Conservation (phyloP, 1,284 basidiomycete species). For the Volvariella surrecta region DNA sequence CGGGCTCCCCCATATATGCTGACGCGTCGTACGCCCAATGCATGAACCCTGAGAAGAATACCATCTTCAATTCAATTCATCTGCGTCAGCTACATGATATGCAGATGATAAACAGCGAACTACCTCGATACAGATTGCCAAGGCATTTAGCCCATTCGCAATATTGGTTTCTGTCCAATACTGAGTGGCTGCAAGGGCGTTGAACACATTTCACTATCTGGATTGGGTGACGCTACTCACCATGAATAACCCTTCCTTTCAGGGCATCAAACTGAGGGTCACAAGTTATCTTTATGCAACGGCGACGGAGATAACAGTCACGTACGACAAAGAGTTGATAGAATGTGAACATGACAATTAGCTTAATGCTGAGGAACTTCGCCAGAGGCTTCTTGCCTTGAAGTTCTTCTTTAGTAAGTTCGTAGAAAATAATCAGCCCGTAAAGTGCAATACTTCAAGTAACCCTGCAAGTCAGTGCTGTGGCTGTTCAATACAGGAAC, state of each 20-base stretch:
- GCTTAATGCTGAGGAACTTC: slow-evolving; percentile 79
- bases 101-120: slow-evolving; percentile 1
- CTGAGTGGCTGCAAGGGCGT: slow-evolving; percentile 37
- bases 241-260: slow-evolving; percentile 53
- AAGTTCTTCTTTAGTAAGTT: slow-evolving; percentile 70
- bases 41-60: slow-evolving; percentile 72
- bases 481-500: not conserved
- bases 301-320: slow-evolving; percentile 7
- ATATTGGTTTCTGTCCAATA: slow-evolving; percentile 80
- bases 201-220: not conserved
- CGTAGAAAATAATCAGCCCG: slow-evolving; percentile 76
- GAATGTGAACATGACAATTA: slow-evolving; percentile 82
- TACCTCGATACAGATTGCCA: slow-evolving; percentile 79
- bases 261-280: slow-evolving; percentile 44
- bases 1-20: slow-evolving; percentile 47
- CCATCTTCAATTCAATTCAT: slow-evolving; percentile 47
- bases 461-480: slow-evolving; percentile 2
- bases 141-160: slow-evolving; percentile 74
- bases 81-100: slow-evolving; percentile 7
- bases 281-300: not conserved
- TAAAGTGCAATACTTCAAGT: slow-evolving; percentile 61
- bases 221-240: slow-evolving; percentile 20
- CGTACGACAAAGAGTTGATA: slow-evolving; percentile 69
- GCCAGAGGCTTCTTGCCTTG: slow-evolving; percentile 67
- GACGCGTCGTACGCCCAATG: slow-evolving; percentile 71